These are phyloP conservation scores for Rhodosporidiobolus sp. DNA, from an alignment of 768 basidiomycete genomes.

Conservation along the genomic window DNA sequence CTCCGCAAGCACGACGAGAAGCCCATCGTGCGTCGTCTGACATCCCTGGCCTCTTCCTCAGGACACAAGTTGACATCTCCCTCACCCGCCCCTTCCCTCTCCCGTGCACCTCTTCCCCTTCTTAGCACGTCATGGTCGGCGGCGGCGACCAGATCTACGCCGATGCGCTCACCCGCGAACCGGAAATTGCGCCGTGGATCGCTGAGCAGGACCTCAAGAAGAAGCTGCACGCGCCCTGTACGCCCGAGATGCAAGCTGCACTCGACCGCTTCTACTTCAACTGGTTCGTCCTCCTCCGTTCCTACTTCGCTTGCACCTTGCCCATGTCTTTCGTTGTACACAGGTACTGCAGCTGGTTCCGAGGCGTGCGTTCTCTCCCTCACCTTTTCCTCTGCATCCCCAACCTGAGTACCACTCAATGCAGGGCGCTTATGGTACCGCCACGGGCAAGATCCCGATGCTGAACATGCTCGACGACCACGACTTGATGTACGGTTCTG, in stretches of 20 bases:
- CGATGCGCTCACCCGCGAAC: constrained; percentile 66
- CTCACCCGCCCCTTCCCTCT: too few relatives aligned
- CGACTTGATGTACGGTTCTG: constrained; percentile 19
- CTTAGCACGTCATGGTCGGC: constrained; percentile 74
- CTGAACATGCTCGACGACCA: constrained; percentile 49
- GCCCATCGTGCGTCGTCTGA: constrained; percentile 57
- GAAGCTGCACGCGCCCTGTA: constrained; percentile 62
- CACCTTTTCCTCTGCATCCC: not conserved
- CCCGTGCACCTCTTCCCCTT: not conserved
- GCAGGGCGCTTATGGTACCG: constrained; percentile 44
- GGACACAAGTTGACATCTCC: too few relatives aligned
- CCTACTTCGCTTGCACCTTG: not conserved
- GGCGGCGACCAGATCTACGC: constrained; percentile 54
- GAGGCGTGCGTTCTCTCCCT: constrained; percentile 9
- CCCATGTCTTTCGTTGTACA: not conserved
- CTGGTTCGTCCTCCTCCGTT: not conserved
- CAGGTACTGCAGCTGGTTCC: constrained; percentile 43
- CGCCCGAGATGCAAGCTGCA: constrained; percentile 66
- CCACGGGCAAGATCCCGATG: constrained; percentile 41
- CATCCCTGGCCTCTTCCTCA: too few relatives aligned
- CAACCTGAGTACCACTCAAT: not conserved
- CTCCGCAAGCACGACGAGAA: constrained; percentile 70
- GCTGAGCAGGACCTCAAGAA: constrained; percentile 58
- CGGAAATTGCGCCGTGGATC: constrained; percentile 84
- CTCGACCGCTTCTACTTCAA: constrained; percentile 61